phyloP scores from a whole-genome alignment of 176 grass and related monocot genomes.

The Carex kokanica region DNA sequence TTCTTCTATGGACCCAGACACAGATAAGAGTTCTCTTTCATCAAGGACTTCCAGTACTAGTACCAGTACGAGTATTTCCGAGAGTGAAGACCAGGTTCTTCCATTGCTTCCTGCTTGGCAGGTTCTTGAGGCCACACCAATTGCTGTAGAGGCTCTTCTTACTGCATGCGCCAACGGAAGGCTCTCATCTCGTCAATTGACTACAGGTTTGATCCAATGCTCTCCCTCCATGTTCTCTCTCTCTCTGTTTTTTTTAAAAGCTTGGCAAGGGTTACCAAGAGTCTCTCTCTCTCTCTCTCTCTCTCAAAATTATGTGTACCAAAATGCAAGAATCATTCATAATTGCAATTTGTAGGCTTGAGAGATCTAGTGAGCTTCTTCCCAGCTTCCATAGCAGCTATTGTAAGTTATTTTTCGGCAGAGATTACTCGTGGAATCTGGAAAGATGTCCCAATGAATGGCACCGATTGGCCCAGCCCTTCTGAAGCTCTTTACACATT shows the following conservation, averaged over 20 bases:
- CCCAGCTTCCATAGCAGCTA: conserved; percentile 62
- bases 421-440: conserved; percentile 78
- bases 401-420: conserved; percentile 59
- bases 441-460: conserved; percentile 75
- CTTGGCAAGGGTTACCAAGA: neutral
- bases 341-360: conserved; percentile 39
- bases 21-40: neutral
- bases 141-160: conserved; percentile 67
- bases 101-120: conserved; percentile 20
- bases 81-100: conserved; percentile 16
- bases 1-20: neutral
- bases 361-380: conserved; percentile 61
- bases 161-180: conserved; percentile 67
- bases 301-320: neutral
- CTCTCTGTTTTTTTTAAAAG: neutral
- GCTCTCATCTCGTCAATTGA: conserved; percentile 63
- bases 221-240: neutral
- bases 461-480: conserved; percentile 69
- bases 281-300: neutral
- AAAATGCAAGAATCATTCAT: neutral
- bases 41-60: conserved; percentile 21
- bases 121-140: conserved; percentile 61
- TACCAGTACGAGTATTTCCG: conserved; percentile 29
- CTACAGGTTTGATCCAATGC: conserved; percentile 46
- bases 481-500: conserved; percentile 40